Evolutionary conservation across 2,329 filamentous ascomycete species (phyloP).

Genomic region (Phoma sp.): DNA sequence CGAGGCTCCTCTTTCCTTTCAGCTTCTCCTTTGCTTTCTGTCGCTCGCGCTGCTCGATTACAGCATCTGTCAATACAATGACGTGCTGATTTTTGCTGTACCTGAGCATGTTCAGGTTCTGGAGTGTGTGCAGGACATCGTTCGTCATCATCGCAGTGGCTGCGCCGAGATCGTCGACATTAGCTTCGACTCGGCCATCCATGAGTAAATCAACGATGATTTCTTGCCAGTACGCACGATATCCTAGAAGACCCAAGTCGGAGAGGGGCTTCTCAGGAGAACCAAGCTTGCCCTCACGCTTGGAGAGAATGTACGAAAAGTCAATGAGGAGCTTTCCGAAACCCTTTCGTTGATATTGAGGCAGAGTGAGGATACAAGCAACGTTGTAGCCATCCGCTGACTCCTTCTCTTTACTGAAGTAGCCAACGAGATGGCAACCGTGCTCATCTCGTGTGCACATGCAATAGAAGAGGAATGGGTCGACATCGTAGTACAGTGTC

Average conservation of each 20-base stretch:
- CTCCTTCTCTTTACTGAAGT: constrained; percentile 99
- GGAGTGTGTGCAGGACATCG: constrained; percentile 92
- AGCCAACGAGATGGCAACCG: constrained; percentile 96
- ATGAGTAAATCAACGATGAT: constrained; percentile 88
- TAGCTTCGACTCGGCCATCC: constrained; percentile 70
- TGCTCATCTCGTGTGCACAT: constrained; percentile 90
- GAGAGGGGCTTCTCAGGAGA: constrained; percentile 96
- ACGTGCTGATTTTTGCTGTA: constrained; percentile 98
- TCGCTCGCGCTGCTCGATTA: constrained; percentile 71
- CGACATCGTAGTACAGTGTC: constrained; percentile 99
- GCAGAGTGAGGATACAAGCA: constrained; percentile 94
- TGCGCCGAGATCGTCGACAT: constrained; percentile 82
- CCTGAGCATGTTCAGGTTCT: constrained; percentile 91
- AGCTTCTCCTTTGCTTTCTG: constrained; percentile 79
- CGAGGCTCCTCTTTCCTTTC: constrained; percentile 78
- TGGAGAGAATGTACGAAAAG: constrained; percentile 96
- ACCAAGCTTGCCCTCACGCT: constrained; percentile 91
- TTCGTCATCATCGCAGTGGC: constrained; percentile 93
- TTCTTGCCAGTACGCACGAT: constrained; percentile 97
- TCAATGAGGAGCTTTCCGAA: constrained; percentile 93
- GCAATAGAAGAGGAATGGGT: constrained; percentile 97
- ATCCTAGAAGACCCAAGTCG: constrained; percentile 89
- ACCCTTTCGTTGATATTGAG: constrained; percentile 94
- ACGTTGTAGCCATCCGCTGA: constrained; percentile 97
- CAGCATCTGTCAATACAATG: constrained; percentile 85